Conservation (phyloP, 805 yeast species). For the Grigorovia humatica region DNA sequence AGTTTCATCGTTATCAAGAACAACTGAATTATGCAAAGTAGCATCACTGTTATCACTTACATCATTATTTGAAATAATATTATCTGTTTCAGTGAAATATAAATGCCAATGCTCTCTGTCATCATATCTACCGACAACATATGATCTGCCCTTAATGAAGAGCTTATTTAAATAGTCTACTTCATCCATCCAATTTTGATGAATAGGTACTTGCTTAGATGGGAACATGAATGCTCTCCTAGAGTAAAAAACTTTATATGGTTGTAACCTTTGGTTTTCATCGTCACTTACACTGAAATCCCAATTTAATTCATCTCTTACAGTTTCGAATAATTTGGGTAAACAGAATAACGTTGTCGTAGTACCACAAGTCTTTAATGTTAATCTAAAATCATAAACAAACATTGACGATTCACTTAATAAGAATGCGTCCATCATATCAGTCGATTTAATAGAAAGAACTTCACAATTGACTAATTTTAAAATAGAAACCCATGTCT, state of each 20-base stretch:
- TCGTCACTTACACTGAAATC: slow-evolving; percentile 16
- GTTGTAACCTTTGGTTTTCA: slow-evolving; percentile 20
- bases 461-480: slow-evolving; percentile 84
- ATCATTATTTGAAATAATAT: background rate
- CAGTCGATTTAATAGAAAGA: slow-evolving; percentile 62
- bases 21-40: background rate
- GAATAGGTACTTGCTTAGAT: slow-evolving; percentile 67
- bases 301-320: slow-evolving; percentile 35
- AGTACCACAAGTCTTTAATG: slow-evolving; percentile 92
- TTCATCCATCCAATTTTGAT: slow-evolving; percentile 77
- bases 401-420: slow-evolving; percentile 84
- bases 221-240: slow-evolving; percentile 93
- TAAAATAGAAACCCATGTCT: slow-evolving; percentile 60
- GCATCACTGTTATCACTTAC: slow-evolving; percentile 5
- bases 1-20: slow-evolving; percentile 46
- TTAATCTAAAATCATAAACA: slow-evolving; percentile 75
- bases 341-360: slow-evolving; percentile 81
- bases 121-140: slow-evolving; percentile 70
- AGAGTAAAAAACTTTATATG: slow-evolving; percentile 74
- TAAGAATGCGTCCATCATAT: slow-evolving; percentile 67
- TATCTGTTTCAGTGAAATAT: slow-evolving; percentile 48
- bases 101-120: slow-evolving; percentile 76
- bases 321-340: slow-evolving; percentile 47
- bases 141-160: slow-evolving; percentile 53
- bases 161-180: slow-evolving; percentile 54